Base-by-base conservation (phyloP, 257 asterid genomes). In the Echites panduratus region DNA sequence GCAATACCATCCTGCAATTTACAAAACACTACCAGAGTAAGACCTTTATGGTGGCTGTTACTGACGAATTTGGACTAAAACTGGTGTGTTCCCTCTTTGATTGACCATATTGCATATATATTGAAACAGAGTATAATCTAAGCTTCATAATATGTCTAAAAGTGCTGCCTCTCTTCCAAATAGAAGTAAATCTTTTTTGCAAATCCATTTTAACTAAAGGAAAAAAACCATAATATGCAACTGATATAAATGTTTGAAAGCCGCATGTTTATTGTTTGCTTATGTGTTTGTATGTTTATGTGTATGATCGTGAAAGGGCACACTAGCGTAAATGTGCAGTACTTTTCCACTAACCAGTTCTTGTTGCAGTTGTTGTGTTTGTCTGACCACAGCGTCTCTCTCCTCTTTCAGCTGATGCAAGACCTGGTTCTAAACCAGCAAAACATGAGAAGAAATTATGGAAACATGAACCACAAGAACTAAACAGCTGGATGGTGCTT, bases 341-440 rank as follows among this genome's bases (percentile, higher is more conserved):
- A 45, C 32, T 27, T 65, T 75, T 44, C 26, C 64, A 85, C 82
- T 80, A 26, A 85, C 89, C 87, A 85, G 76, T 59, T 85, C 87
- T 66, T 78, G 84, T 74, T 80, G 82, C 32, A 85, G 78, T 66
- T 76, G 87, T 58, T 82, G 84, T 58, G 85, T 77, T 80, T 82
- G 82, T 48, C 70, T 73, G 68, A 80, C 61, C 45, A 85, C 87
- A 58, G 73, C 70, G 70, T 85, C 87, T 73, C 85, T 85, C 77
- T 82, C 89, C 50, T 85, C 89, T 69, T 79, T 80, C 65, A 80
- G 79, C 40, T 78, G 84, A 80, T 80, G 84, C 82, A 85, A 19
- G 5, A 73, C 82, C 70, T 76, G 84, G 41, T 70, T 77, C 85
- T 82, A 70, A 22, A 74, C 53, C 56, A 70, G 53, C 41, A 32